Evolutionary conservation across 2,329 filamentous ascomycete species (phyloP).

Genomic region (Zasmidium angulare): DNA sequence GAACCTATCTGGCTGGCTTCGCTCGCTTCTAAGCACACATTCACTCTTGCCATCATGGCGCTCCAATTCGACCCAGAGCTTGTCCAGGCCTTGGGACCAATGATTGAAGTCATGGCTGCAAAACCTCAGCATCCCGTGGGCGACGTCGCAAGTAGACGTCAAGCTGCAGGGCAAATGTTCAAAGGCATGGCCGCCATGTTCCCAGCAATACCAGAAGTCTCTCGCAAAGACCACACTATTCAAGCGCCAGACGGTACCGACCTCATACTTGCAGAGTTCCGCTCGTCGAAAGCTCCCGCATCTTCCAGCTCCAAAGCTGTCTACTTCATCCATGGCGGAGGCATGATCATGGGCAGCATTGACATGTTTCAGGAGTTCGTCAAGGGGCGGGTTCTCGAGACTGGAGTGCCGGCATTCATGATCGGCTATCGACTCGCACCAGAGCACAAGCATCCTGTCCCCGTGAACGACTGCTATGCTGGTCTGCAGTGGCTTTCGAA

Average conservation of each 20-base stretch:
- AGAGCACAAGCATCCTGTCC: constrained; percentile 18
- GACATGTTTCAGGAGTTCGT: constrained; percentile 15
- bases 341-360: constrained; percentile 19
- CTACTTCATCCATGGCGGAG: constrained; percentile 19
- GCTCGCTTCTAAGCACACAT: too few species aligned
- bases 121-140: constrained; percentile 12
- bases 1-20: too few species aligned
- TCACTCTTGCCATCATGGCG: too few species aligned
- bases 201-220: constrained; percentile 10
- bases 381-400: neutral
- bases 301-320: constrained; percentile 1
- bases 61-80: constrained; percentile 18
- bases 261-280: constrained; percentile 18
- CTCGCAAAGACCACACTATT: constrained; percentile 11
- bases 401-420: constrained; percentile 13
- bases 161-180: constrained; percentile 4
- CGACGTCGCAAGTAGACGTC: constrained; percentile 18
- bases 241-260: constrained; percentile 11
- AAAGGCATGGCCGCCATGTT: neutral
- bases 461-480: constrained; percentile 20
- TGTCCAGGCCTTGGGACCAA: constrained; percentile 14
- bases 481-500: constrained; percentile 16
- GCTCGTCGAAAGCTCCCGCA: neutral
- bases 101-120: constrained; percentile 13
- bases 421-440: constrained; percentile 23